Evolutionary conservation across 2,329 filamentous ascomycete genomes (phyloP).

Genomic region (Pseudodiploospora longispora): DNA sequence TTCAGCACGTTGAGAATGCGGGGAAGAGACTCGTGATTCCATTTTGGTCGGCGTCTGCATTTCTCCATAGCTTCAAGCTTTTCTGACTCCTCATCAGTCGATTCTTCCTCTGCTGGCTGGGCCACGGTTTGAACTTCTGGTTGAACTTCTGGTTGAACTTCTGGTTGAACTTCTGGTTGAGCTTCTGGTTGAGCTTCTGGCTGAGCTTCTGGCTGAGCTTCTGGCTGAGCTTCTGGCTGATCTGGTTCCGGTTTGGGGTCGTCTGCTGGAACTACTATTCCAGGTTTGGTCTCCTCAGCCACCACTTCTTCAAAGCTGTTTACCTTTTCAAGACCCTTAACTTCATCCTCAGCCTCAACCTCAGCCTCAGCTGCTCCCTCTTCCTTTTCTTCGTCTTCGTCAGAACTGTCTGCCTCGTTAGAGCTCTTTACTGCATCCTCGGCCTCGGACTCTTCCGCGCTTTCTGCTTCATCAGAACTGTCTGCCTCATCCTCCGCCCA

Average conservation of each 20-base stretch:
- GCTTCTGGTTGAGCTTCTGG: background rate
- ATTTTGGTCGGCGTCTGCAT: constrained; percentile 47
- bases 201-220: background rate
- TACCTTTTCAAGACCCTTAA: too few species aligned
- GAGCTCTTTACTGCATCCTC: too few species aligned
- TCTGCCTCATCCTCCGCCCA: too few species aligned
- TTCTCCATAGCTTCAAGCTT: constrained; percentile 39
- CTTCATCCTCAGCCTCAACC: constrained; percentile 2
- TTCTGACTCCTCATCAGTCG: constrained; percentile 16
- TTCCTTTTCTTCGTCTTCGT: background rate
- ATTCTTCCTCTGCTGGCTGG: background rate
- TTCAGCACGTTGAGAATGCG: constrained; percentile 51
- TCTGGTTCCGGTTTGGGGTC: constrained; percentile 1
- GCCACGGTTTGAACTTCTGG: background rate
- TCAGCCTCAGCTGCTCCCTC: constrained; percentile 4
- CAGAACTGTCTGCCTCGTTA: background rate
- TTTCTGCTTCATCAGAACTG: too few species aligned
- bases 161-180: constrained; percentile 1
- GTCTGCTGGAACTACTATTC: constrained; percentile 2
- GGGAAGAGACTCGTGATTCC: constrained; percentile 41
- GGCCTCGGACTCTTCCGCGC: too few species aligned
- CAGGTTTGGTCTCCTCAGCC: background rate
- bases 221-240: constrained; percentile 2
- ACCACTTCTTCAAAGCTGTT: background rate
- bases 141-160: constrained; percentile 1